A percentile compares a stretch with the other conserved stretches of the same genome.
Evolutionary conservation across 441 rosid genomes (phyloP).

Genomic region (Pelargonium citronellum): DNA sequence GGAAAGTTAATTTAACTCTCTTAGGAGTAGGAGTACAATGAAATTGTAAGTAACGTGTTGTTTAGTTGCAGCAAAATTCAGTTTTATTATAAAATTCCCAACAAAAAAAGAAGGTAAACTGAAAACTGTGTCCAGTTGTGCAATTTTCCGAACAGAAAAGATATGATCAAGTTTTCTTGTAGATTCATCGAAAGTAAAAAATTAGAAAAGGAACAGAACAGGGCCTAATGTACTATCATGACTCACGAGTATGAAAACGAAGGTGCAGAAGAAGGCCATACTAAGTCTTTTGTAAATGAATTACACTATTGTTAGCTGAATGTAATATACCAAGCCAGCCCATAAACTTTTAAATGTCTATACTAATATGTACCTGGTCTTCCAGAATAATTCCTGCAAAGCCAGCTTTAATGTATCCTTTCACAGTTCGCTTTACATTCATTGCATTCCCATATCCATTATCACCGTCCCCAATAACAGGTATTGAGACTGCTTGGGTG

Average conservation of each 20-base stretch:
- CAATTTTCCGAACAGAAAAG: too few species aligned
- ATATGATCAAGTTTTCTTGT: too few species aligned
- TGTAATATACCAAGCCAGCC: background rate
- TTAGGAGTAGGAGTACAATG: background rate
- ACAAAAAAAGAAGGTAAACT: too few species aligned
- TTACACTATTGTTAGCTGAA: background rate
- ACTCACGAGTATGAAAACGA: too few species aligned
- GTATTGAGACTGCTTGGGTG: slow-evolving; percentile 66
- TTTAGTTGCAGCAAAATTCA: too few species aligned
- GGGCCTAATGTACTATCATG: too few species aligned
- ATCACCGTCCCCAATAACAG: slow-evolving; percentile 83
- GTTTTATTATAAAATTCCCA: too few species aligned
- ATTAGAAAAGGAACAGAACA: too few species aligned
- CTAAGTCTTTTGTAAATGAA: background rate
- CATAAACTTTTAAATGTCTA: background rate
- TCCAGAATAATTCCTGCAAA: slow-evolving; percentile 82
- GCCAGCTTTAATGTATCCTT: slow-evolving; percentile 76
- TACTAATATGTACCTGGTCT: slow-evolving; percentile 56
- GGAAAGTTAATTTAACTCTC: background rate
- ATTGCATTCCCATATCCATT: slow-evolving; percentile 81
- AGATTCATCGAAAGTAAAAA: too few species aligned
- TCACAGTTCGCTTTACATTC: slow-evolving; percentile 86
- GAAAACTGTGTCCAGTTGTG: too few species aligned
- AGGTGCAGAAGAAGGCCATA: background rate
- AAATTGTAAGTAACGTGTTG: background rate